Conservation (phyloP, 768 basidiomycete species). For the Suillus subalutaceus region DNA sequence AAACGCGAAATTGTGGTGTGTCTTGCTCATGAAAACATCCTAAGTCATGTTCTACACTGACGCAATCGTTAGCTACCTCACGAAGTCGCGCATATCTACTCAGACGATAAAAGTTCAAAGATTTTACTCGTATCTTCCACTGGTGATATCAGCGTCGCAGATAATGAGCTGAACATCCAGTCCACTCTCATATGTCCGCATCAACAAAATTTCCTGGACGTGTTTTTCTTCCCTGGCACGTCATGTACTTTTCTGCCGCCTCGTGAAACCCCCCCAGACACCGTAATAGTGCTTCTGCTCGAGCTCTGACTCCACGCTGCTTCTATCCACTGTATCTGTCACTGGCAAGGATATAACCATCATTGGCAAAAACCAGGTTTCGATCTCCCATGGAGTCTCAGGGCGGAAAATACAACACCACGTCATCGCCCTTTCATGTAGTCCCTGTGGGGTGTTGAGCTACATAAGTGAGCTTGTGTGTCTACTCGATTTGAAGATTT, state of each 20-base stretch:
- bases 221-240: conserved; percentile 32
- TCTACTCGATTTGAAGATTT: neutral
- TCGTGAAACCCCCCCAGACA: conserved; percentile 13
- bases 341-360: conserved; percentile 8
- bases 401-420: neutral
- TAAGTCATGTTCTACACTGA: conserved; percentile 11
- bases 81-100: conserved; percentile 40
- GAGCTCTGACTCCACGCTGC: conserved; percentile 19
- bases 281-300: conserved; percentile 28
- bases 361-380: neutral
- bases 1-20: conserved; percentile 50
- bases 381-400: conserved; percentile 6
- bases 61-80: conserved; percentile 45
- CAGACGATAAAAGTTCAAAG: conserved; percentile 28
- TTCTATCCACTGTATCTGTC: conserved; percentile 24
- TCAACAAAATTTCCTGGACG: conserved; percentile 29
- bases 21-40: conserved; percentile 14
- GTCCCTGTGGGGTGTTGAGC: conserved; percentile 50
- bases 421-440: conserved; percentile 31
- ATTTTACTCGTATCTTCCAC: conserved; percentile 37
- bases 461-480: conserved; percentile 46
- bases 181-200: conserved; percentile 29
- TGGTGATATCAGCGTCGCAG: conserved; percentile 37
- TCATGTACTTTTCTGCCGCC: conserved; percentile 32
- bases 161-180: conserved; percentile 31